Conservation (phyloP, 176 grass and related monocot species). For the Phragmites australis region DNA sequence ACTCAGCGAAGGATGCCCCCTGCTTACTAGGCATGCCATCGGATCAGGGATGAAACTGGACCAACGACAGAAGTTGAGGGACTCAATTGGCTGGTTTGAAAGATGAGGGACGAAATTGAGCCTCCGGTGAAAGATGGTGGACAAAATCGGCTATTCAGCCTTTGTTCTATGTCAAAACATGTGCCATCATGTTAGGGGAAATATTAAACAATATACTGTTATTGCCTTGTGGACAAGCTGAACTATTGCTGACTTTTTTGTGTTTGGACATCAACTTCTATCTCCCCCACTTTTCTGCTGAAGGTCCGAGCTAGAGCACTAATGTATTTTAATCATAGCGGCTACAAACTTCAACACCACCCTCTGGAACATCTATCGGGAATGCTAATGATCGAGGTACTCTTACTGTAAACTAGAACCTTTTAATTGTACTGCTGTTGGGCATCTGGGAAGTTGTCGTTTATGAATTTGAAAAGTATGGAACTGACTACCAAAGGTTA, state of each 20-base stretch:
- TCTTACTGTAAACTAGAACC: constrained; percentile 27
- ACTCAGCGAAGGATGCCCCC: too few species aligned
- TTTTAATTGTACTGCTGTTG: background rate
- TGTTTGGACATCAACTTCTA: constrained; percentile 11
- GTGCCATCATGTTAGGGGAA: background rate
- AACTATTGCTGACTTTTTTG: constrained; percentile 20
- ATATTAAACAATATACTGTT: background rate
- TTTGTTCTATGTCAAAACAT: constrained; percentile 5
- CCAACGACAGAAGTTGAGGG: too few species aligned
- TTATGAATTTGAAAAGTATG: background rate
- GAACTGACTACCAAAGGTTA: background rate
- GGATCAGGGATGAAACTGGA: too few species aligned
- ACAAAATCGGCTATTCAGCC: too few species aligned
- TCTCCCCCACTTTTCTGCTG: constrained; percentile 25
- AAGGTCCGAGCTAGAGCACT: constrained; percentile 80
- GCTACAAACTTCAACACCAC: constrained; percentile 79
- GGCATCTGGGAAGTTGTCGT: background rate
- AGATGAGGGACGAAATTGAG: too few species aligned
- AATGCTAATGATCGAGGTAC: constrained; percentile 83
- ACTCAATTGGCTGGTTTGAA: too few species aligned
- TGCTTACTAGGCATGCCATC: too few species aligned
- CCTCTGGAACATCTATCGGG: constrained; percentile 61
- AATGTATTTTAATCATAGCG: constrained; percentile 67
- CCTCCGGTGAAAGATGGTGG: too few species aligned
- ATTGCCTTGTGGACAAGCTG: constrained; percentile 21